Evolutionary conservation across 192 early-diverging fungal genomes (phyloP).

Genomic region (Podila epicladia): DNA sequence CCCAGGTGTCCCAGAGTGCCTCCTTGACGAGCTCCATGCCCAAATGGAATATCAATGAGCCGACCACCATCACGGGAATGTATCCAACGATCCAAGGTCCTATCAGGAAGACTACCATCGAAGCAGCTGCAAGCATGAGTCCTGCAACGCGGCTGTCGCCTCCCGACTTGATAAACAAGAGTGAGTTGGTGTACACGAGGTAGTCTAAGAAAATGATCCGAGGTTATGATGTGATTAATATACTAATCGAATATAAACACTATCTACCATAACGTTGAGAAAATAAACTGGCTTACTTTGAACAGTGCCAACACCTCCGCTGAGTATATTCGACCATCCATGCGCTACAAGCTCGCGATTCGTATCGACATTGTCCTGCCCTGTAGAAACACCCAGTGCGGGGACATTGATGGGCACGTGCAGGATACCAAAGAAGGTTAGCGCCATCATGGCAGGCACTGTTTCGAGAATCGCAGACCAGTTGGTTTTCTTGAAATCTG

Average conservation of each 20-base stretch:
- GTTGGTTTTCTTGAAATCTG: slow-evolving; percentile 71
- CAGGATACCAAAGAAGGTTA: slow-evolving; percentile 95
- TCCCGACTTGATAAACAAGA: slow-evolving; percentile 95
- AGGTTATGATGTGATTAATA: too few species aligned
- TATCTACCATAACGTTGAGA: too few species aligned
- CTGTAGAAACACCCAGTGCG: slow-evolving; percentile 91
- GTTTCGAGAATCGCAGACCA: slow-evolving; percentile 74
- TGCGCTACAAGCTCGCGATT: slow-evolving; percentile 94
- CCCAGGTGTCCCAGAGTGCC: slow-evolving; percentile 89
- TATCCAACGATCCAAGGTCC: slow-evolving; percentile 90
- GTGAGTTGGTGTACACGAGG: slow-evolving; percentile 91
- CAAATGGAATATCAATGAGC: slow-evolving; percentile 94
- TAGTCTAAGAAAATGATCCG: slow-evolving; percentile 67
- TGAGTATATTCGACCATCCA: slow-evolving; percentile 87
- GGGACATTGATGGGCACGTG: slow-evolving; percentile 99
- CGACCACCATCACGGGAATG: slow-evolving; percentile 97
- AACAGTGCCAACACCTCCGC: slow-evolving; percentile 80
- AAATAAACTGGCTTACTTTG: slow-evolving; percentile 65
- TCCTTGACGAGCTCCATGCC: slow-evolving; percentile 95
- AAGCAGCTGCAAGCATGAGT: slow-evolving; percentile 79
- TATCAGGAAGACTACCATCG: slow-evolving; percentile 78
- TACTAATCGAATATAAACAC: too few species aligned
- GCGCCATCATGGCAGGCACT: slow-evolving; percentile 91
- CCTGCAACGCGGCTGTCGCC: slow-evolving; percentile 88
- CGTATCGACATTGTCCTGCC: slow-evolving; percentile 87